Conservation (phyloP, 306 rosid species). For the Albizia julibrissin region DNA sequence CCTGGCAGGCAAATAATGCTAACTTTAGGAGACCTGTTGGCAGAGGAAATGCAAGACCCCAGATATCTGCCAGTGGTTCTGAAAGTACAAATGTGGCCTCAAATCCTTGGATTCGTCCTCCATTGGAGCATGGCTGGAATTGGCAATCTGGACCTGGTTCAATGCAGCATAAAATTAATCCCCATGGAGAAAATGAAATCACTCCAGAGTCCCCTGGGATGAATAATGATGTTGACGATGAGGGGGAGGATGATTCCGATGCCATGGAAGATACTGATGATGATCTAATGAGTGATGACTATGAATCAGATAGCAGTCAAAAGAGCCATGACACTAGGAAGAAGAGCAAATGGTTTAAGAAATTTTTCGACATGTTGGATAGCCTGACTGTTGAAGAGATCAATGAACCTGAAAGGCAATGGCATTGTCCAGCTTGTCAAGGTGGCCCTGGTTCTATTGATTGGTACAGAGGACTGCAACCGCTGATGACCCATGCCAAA, state of each 20-base stretch:
- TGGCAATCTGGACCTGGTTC: conserved; percentile 58
- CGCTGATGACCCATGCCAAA: conserved; percentile 74
- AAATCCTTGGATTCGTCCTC: conserved; percentile 51
- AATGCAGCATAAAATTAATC: conserved; percentile 34
- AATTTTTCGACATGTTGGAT: conserved; percentile 59
- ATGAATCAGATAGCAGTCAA: conserved; percentile 63
- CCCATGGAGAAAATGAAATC: conserved; percentile 25
- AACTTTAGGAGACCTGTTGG: conserved; percentile 45
- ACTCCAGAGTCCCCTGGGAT: conserved; percentile 28
- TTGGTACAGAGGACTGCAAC: conserved; percentile 78
- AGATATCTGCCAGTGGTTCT: conserved; percentile 22
- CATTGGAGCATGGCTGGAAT: conserved; percentile 75
- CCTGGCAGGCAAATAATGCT: conserved; percentile 35
- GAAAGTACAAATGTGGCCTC: conserved; percentile 36
- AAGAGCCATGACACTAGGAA: conserved; percentile 64
- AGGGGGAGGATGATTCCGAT: conserved; percentile 40
- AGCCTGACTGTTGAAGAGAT: conserved; percentile 47
- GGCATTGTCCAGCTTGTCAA: conserved; percentile 88
- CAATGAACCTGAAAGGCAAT: conserved; percentile 65
- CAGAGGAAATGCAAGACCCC: conserved; percentile 49
- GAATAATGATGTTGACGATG: conserved; percentile 34
- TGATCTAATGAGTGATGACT: conserved; percentile 60
- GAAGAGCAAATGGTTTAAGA: conserved; percentile 54
- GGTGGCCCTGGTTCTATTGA: conserved; percentile 80
- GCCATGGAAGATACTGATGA: conserved; percentile 57